Conservation (phyloP, 495 filamentous ascomycete genomes). For the Chaetomium cochliodes region DNA sequence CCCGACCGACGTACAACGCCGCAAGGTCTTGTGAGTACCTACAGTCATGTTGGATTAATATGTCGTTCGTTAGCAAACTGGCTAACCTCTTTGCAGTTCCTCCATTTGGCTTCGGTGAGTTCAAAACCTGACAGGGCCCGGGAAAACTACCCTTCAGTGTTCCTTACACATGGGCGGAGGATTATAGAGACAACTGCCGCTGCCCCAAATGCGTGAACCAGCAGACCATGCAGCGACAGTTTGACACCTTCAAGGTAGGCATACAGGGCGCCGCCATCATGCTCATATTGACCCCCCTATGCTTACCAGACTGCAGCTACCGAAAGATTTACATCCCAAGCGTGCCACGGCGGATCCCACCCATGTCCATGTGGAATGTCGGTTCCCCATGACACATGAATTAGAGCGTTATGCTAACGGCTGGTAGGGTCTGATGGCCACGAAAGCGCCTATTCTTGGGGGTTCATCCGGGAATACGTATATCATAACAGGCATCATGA, state of each 20-base stretch:
- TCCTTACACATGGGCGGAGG: background rate
- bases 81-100: slow-evolving; percentile 14
- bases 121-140: background rate
- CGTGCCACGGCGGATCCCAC: slow-evolving; percentile 32
- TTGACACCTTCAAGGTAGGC: slow-evolving; percentile 62
- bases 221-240: slow-evolving; percentile 70
- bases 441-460: slow-evolving; percentile 53
- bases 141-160: background rate
- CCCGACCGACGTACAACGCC: background rate
- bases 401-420: slow-evolving; percentile 9
- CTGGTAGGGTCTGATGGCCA: slow-evolving; percentile 50
- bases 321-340: slow-evolving; percentile 49
- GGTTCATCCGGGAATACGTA: slow-evolving; percentile 53
- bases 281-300: background rate
- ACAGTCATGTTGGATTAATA: background rate
- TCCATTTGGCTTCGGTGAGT: slow-evolving; percentile 45
- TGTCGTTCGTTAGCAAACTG: background rate
- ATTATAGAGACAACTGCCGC: slow-evolving; percentile 75
- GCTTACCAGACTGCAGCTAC: slow-evolving; percentile 39
- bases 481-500: slow-evolving; percentile 3
- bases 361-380: slow-evolving; percentile 49
- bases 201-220: slow-evolving; percentile 71
- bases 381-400: background rate
- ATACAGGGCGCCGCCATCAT: background rate
- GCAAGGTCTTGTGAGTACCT: background rate